These are phyloP conservation scores for Heterobasidion annosum DNA, from an alignment of 1,284 basidiomycete species.

Conservation along the genomic window DNA sequence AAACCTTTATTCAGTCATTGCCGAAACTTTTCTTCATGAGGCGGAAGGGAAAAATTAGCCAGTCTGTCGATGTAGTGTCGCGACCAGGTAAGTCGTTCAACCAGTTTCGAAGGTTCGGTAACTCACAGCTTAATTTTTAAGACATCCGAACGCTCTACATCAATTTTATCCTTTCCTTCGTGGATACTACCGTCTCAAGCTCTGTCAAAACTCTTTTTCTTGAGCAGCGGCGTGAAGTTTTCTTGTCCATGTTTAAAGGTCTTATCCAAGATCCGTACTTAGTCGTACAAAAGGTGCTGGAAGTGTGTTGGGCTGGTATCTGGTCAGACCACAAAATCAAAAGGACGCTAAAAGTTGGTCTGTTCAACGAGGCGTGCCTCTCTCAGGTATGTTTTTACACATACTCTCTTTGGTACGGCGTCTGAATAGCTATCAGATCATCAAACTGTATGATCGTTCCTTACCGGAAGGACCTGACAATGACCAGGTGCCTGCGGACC, in stretches of 20 bases:
- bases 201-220: conserved; percentile 54
- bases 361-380: conserved; percentile 59
- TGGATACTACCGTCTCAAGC: conserved; percentile 35
- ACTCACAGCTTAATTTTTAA: conserved; percentile 14
- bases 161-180: conserved; percentile 61
- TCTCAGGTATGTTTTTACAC: conserved; percentile 37
- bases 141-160: conserved; percentile 70
- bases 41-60: conserved; percentile 38
- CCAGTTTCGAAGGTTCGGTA: neutral
- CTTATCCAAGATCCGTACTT: conserved; percentile 52
- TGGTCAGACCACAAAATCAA: conserved; percentile 66
- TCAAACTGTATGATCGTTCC: conserved; percentile 59
- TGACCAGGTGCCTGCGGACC: conserved; percentile 62
- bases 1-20: conserved; percentile 18
- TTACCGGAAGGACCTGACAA: conserved; percentile 40
- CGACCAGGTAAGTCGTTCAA: conserved; percentile 41
- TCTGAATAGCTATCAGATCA: conserved; percentile 32
- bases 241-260: conserved; percentile 61
- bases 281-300: conserved; percentile 48
- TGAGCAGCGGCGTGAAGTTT: conserved; percentile 54
- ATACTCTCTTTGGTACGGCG: neutral
- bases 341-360: conserved; percentile 53
- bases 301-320: conserved; percentile 58
- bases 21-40: conserved; percentile 64
- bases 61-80: conserved; percentile 30